A percentile compares a stretch with the other conserved stretches of the same genome.
phyloP scores from a whole-genome alignment of 1,139 yeast genomes.

The Chernovozyma sophiae-reginae region DNA sequence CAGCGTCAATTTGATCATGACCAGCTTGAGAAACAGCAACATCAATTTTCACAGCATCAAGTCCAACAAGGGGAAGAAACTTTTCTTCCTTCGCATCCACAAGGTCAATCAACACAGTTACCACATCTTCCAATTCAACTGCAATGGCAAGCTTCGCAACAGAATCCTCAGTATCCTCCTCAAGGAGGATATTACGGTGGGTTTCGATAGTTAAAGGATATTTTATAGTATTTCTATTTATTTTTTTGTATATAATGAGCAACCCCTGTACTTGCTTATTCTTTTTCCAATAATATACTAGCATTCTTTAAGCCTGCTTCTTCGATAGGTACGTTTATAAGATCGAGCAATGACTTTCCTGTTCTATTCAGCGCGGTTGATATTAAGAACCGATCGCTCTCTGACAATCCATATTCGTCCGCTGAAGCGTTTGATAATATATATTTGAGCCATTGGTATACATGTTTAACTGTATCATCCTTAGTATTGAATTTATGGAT shows the following conservation, averaged over 20 bases:
- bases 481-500: conserved; percentile 64
- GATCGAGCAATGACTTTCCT: conserved; percentile 55
- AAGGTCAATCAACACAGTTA: neutral
- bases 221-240: neutral
- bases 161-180: neutral
- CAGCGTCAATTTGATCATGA: neutral
- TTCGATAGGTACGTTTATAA: conserved; percentile 56
- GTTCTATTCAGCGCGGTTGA: conserved; percentile 67
- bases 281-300: conserved; percentile 65
- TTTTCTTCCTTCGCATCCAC: neutral
- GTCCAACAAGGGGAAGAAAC: neutral
- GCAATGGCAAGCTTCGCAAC: neutral
- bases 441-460: conserved; percentile 48
- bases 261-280: conserved; percentile 13
- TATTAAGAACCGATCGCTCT: conserved; percentile 37
- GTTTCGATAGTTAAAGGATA: neutral
- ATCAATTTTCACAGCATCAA: neutral
- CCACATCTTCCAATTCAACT: neutral
- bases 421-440: conserved; percentile 49
- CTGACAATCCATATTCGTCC: conserved; percentile 43
- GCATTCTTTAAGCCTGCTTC: conserved; percentile 82
- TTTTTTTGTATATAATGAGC: neutral
- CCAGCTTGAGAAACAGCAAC: conserved; percentile 1
- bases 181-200: neutral
- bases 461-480: conserved; percentile 45